Evolutionary conservation across 2,329 filamentous ascomycete genomes (phyloP), one percentile per base, ranked within the genome.

Genomic region (Incumbomyces lentus): DNA sequence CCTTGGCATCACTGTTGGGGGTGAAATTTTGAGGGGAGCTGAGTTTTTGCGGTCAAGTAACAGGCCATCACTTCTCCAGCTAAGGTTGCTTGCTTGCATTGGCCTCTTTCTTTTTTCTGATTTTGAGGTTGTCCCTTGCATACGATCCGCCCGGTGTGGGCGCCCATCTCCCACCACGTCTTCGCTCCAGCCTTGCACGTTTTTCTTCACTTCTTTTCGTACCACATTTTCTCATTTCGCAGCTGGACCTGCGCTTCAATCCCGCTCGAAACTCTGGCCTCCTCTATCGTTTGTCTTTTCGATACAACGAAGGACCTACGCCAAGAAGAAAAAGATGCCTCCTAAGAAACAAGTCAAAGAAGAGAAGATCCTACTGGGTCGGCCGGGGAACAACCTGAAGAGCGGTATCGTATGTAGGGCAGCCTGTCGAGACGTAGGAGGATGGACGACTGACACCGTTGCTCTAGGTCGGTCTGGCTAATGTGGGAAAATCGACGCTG

Each of bases 401-500:
- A 95, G 87, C 75, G 93, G 92, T 74, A 98, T 98, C 72, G 78
- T 82, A 78, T 81, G 92, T 93, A 76, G 70, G 79, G 60, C 46
- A 34, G 32, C 54, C 33, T 45, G 40, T 36, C 48, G 36, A n/a
- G 29, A 14, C 31, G 19, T 32, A 26, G 16, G 36, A 33, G 32
- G 33, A 41, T 17, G 30, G 33, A 44, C 10, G 14, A 40, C 53
- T 48, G 32, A 49, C 19, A 38, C 18, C 6, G 6, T 38, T 29
- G 14, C 18, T 49, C 46, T 67, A 95, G 88, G 88, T 98, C 69
- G 92, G 92, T 72, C 82, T 98, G 62, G 92, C 92, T 69, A 98
- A 98, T 70, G 93, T 98, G 60, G 92, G 92, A 69, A 98, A 98
- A 75, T 98, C 92, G 57, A 98, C 93, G 30, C 81, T 98, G 61